phyloP scores from a whole-genome alignment of 2,329 filamentous ascomycete species.

The Claviceps purpurea region DNA sequence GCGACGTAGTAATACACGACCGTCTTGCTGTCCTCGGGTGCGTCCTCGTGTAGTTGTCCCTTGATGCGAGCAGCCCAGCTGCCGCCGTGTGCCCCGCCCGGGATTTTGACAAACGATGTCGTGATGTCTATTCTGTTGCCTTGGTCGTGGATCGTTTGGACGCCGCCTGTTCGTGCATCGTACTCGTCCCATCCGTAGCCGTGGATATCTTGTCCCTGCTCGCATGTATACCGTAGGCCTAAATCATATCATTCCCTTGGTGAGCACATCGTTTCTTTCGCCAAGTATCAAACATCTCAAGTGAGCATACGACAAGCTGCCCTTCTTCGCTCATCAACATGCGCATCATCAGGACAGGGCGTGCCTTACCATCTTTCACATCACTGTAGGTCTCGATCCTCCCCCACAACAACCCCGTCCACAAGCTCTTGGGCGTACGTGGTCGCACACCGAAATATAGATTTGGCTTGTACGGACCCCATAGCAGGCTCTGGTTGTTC shows the following conservation, averaged over 20 bases:
- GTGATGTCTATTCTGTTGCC: conserved; percentile 82
- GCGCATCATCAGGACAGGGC: not conserved
- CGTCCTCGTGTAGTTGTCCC: conserved; percentile 62
- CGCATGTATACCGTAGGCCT: conserved; percentile 90
- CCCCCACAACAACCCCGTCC: conserved; percentile 78
- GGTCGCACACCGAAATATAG: conserved; percentile 87
- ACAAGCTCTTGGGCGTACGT: conserved; percentile 66
- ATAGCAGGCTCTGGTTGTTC: conserved; percentile 77
- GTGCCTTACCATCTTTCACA: conserved; percentile 54
- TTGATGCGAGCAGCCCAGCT: conserved; percentile 87
- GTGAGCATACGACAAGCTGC: not conserved
- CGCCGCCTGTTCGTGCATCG: conserved; percentile 74
- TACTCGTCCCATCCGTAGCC: conserved; percentile 98
- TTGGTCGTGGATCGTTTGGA: conserved; percentile 82
- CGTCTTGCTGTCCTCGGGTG: conserved; percentile 53
- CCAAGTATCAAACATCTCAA: not conserved
- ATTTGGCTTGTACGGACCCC: conserved; percentile 91
- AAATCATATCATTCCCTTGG: not conserved
- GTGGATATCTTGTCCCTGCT: conserved; percentile 85
- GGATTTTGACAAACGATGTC: conserved; percentile 86
- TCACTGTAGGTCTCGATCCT: conserved; percentile 66
- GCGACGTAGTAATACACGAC: conserved; percentile 72
- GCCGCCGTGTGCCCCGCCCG: conserved; percentile 71
- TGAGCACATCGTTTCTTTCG: not conserved
- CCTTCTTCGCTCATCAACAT: no score